These are phyloP conservation scores for Parachlorella kessleri DNA, from an alignment of 139 green algal genomes.

Conservation along the genomic window DNA sequence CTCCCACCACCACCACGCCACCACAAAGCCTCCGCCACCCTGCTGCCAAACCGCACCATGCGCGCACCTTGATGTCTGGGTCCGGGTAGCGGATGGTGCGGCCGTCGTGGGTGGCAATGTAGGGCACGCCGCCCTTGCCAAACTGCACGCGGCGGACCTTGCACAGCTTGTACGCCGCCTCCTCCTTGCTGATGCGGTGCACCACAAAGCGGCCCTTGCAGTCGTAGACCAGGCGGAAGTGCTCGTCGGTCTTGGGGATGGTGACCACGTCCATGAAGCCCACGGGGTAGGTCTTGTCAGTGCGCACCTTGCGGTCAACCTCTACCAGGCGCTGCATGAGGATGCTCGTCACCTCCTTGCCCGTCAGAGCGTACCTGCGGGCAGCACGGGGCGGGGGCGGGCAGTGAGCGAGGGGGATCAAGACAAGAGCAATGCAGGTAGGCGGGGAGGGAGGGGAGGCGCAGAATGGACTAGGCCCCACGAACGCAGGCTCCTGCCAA, in stretches of 20 bases:
- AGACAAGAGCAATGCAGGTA: too few relatives aligned
- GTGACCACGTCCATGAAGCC: slow-evolving; percentile 99
- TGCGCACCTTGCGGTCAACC: slow-evolving; percentile 98
- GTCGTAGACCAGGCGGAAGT: slow-evolving; percentile 95
- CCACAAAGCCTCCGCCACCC: background rate
- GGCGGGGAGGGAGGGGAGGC: too few relatives aligned
- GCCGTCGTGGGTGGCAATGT: slow-evolving; percentile 95
- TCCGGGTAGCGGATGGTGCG: slow-evolving; percentile 99
- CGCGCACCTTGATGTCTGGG: slow-evolving; percentile 86
- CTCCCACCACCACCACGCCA: background rate
- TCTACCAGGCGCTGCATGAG: slow-evolving; percentile 97
- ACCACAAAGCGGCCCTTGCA: slow-evolving; percentile 98
- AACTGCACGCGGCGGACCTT: slow-evolving; percentile 82
- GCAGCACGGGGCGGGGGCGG: too few relatives aligned
- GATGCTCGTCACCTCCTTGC: slow-evolving; percentile 95
- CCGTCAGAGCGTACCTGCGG: slow-evolving; percentile 96
- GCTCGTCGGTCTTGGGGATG: slow-evolving; percentile 95
- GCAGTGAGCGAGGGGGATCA: too few relatives aligned
- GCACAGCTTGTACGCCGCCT: slow-evolving; percentile 99
- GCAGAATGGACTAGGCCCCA: too few relatives aligned
- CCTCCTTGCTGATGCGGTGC: slow-evolving; percentile 95
- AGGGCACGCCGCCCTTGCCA: slow-evolving; percentile 94
- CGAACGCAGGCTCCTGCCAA: too few relatives aligned
- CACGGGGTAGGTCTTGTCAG: slow-evolving; percentile 94
- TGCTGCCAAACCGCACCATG: background rate